Base-by-base conservation (phyloP, 192 early-diverging fungal genomes). In the Haplosporangium gracile region DNA sequence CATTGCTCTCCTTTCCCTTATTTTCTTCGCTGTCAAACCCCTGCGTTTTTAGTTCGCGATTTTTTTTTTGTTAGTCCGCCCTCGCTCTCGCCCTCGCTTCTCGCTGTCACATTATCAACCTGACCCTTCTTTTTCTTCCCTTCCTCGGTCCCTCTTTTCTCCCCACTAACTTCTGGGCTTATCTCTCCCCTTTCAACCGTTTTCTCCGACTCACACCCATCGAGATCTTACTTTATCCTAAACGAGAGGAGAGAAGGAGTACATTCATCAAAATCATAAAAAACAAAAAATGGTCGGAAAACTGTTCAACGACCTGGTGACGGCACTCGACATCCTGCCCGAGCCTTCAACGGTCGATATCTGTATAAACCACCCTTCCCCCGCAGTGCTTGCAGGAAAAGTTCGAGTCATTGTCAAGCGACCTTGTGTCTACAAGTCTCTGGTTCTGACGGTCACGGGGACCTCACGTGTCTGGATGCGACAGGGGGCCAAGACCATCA, bases 241-340 rank as follows among this genome's bases (percentile, higher is more conserved):
- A 36, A 36, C 51, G 20, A 24, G n/a, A 57, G n/a, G 53, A 57
- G n/a, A 24, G n/a, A 57, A 36, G 36, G 36, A 36, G 36, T 26
- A 57, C 7, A n/a, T 57, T 26, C 5, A 15, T 8, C 3, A 22
- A 57, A 53, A 55, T 26, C 5, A 15, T 8, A n/a, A 22, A 57
- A 6, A 55, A 60, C n/a, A 24, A 26, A 60, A 65, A 32, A 85
- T 85, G 83, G 70, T 75, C 49, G 47, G 40, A 69, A 79, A 51
- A 29, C 69, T 85, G 15, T 80, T 85, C 75, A 85, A 85, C 60
- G 78, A 80, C 74, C 60, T 85, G 4, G 51, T 85, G 43, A 85
- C 83, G 0, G 57, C 78, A 5, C 75, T 85, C 15, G 83, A 85
- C 45, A 76, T 85, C 63, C 75, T 85, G 47, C 78, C 78, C 11